A percentile compares a stretch with the other conserved stretches of the same genome.
Conservation (phyloP, 805 yeast species). For the Pichia deserticola region DNA sequence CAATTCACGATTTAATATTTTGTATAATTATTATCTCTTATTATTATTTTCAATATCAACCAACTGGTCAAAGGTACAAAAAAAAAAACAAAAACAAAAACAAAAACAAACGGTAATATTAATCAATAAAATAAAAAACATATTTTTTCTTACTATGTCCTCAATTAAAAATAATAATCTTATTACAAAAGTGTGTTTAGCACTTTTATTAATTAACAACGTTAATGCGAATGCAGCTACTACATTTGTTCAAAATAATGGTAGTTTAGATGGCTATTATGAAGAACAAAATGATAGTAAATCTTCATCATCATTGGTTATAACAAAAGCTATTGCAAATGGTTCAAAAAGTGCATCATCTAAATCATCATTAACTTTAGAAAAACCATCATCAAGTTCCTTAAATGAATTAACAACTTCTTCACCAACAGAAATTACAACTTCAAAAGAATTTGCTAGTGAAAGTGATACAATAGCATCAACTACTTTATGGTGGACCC, state of each 20-base stretch:
- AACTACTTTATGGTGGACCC: slow-evolving; percentile 1
- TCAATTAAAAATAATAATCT: not conserved
- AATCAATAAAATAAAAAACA: not conserved
- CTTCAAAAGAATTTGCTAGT: not conserved
- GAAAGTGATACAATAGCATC: not conserved
- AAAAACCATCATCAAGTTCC: too few relatives aligned
- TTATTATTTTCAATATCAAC: too few relatives aligned
- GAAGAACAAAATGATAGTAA: not conserved
- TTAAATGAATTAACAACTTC: not conserved
- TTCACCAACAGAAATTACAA: not conserved
- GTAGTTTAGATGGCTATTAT: slow-evolving; percentile 6
- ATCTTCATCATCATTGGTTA: not conserved
- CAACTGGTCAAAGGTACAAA: not conserved
- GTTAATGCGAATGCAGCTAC: not conserved
- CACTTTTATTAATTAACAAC: not conserved
- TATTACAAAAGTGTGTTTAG: not conserved
- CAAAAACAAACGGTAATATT: not conserved
- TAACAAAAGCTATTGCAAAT: not conserved
- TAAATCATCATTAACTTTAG: too few relatives aligned
- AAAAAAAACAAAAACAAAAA: not conserved
- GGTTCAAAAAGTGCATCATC: too few relatives aligned
- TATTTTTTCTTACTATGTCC: not conserved
- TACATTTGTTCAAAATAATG: slow-evolving; percentile 5
- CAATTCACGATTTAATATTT: too few relatives aligned
- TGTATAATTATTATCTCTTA: too few relatives aligned